Conservation (phyloP, 768 basidiomycete species). For the Amanita fuliginea region DNA sequence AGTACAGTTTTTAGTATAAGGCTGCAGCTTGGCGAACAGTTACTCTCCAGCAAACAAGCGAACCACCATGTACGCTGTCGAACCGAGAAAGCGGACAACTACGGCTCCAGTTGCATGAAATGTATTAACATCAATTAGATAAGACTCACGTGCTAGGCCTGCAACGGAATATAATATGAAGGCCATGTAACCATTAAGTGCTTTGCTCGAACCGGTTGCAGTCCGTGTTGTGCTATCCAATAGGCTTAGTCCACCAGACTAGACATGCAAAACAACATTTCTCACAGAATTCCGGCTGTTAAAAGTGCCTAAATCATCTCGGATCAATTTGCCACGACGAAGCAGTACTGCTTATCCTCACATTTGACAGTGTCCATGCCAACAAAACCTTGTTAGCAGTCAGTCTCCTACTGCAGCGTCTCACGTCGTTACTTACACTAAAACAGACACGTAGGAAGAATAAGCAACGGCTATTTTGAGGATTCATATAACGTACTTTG, state of each 20-base stretch:
- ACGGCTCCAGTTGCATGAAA: neutral
- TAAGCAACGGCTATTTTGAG: neutral
- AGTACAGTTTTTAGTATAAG: no score
- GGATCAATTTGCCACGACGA: neutral
- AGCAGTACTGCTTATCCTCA: conserved; percentile 16
- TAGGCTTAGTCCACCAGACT: neutral
- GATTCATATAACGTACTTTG: conserved; percentile 47
- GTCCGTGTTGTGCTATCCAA: conserved; percentile 36
- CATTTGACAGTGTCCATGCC: conserved; percentile 84
- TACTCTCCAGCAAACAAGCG: conserved; percentile 88
- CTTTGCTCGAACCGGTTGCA: conserved; percentile 34
- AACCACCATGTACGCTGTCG: conserved; percentile 72
- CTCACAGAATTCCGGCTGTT: conserved; percentile 66
- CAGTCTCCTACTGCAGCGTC: conserved; percentile 11
- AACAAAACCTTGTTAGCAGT: conserved; percentile 47
- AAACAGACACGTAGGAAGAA: conserved; percentile 9
- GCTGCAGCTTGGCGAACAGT: neutral
- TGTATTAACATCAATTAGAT: neutral
- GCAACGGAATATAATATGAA: conserved; percentile 85
- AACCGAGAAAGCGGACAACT: conserved; percentile 84
- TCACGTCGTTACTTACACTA: conserved; percentile 17
- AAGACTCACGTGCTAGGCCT: conserved; percentile 68
- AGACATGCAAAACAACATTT: conserved; percentile 2
- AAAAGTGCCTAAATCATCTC: conserved; percentile 41
- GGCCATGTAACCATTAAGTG: conserved; percentile 81